phyloP scores from a whole-genome alignment of 2,329 filamentous ascomycete genomes.

The Fusarium marasasianum region DNA sequence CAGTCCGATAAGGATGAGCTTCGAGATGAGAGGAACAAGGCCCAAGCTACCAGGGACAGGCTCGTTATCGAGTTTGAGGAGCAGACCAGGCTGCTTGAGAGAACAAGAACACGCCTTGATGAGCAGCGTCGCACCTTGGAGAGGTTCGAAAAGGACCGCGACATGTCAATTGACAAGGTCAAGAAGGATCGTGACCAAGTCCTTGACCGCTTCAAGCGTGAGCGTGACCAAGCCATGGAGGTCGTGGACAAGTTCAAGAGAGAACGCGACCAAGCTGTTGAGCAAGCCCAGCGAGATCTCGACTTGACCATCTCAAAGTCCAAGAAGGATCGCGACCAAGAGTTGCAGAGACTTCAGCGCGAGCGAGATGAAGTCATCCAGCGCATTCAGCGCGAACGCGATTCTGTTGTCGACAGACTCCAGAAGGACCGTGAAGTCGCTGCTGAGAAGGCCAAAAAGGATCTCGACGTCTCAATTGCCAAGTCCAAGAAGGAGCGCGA shows the following conservation, averaged over 20 bases:
- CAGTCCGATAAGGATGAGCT: constrained; percentile 43
- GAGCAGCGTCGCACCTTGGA: constrained; percentile 34
- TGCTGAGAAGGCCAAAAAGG: constrained; percentile 35
- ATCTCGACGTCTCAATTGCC: constrained; percentile 31
- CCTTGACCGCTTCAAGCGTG: constrained; percentile 25
- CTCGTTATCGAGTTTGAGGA: constrained; percentile 34
- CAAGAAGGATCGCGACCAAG: constrained; percentile 32
- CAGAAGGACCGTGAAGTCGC: constrained; percentile 30
- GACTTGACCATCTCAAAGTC: constrained; percentile 24
- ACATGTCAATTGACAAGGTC: constrained; percentile 30
- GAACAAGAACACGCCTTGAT: constrained; percentile 27
- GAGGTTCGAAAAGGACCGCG: constrained; percentile 33
- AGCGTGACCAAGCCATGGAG: constrained; percentile 30
- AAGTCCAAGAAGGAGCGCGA: constrained; percentile 41
- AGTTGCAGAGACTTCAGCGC: constrained; percentile 20
- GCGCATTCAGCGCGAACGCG: constrained; percentile 34
- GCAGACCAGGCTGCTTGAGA: constrained; percentile 25
- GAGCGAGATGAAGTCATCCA: constrained; percentile 33
- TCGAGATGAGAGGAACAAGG: constrained; percentile 38
- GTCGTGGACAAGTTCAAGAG: constrained; percentile 33
- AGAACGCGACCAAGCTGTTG: constrained; percentile 32
- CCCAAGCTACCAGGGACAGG: constrained; percentile 32
- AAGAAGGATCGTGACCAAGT: constrained; percentile 32
- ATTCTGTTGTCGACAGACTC: constrained; percentile 28
- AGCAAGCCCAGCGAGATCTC: constrained; percentile 30